Evolutionary conservation across 352 stramenopile genomes (phyloP).

Genomic region (Pythium brachiatum): DNA sequence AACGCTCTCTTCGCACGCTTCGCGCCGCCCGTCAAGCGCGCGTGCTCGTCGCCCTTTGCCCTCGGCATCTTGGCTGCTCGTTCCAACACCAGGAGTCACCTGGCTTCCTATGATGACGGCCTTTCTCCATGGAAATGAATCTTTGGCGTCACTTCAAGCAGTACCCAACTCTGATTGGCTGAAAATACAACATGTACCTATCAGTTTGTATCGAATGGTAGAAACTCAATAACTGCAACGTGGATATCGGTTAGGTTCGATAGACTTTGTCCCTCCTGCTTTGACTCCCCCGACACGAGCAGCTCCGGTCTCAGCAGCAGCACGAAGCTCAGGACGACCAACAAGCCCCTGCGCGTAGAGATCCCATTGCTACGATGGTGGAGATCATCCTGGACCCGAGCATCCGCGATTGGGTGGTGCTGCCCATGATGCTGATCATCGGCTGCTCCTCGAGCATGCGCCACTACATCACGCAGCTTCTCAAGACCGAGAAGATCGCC

Average conservation of each 20-base stretch:
- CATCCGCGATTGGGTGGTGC: slow-evolving; percentile 95
- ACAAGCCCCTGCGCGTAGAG: not conserved
- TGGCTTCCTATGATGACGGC: no score
- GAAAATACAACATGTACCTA: not conserved
- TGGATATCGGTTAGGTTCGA: slow-evolving; percentile 3
- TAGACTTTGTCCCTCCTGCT: slow-evolving; percentile 2
- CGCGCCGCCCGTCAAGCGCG: not conserved
- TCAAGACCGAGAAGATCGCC: slow-evolving; percentile 83
- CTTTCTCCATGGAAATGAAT: not conserved
- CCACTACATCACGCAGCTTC: slow-evolving; percentile 82
- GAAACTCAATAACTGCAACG: not conserved
- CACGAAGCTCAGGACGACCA: not conserved
- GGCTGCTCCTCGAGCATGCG: slow-evolving; percentile 82
- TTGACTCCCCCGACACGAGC: not conserved
- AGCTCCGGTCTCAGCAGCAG: not conserved
- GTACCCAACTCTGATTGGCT: not conserved
- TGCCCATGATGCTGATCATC: slow-evolving; percentile 97
- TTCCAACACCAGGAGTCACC: no score
- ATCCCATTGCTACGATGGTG: slow-evolving; percentile 50
- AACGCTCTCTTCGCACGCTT: not conserved
- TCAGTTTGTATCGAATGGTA: not conserved
- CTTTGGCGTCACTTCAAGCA: slow-evolving; percentile 1
- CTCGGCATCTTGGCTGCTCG: not conserved
- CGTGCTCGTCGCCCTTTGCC: not conserved
- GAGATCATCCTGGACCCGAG: slow-evolving; percentile 92